Conservation (phyloP, 495 filamentous ascomycete genomes). For the Daldinia concentrica region DNA sequence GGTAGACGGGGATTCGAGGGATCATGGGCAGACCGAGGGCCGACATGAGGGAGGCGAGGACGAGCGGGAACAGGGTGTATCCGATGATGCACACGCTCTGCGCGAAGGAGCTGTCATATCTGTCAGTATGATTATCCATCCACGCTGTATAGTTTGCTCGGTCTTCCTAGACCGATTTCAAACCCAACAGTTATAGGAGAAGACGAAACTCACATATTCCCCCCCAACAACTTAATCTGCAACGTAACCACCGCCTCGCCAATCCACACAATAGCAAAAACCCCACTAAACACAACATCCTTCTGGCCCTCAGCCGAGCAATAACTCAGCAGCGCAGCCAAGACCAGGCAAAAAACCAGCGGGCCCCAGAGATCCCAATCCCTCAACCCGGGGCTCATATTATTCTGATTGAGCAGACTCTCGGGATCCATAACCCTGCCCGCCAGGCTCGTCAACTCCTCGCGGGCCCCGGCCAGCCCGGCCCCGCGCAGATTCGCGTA, state of each 20-base stretch:
- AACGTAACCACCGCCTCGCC: constrained; percentile 97
- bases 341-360: constrained; percentile 86
- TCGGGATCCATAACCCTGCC: constrained; percentile 71
- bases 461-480: constrained; percentile 64
- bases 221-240: constrained; percentile 96
- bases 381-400: constrained; percentile 85
- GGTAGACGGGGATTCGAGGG: constrained; percentile 86
- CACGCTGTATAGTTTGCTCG: too few relatives aligned
- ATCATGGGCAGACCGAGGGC: constrained; percentile 80
- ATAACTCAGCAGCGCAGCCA: constrained; percentile 86
- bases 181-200: not conserved
- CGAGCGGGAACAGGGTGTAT: constrained; percentile 98
- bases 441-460: constrained; percentile 66
- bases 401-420: constrained; percentile 71
- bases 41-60: constrained; percentile 89
- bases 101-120: constrained; percentile 81
- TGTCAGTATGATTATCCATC: not conserved
- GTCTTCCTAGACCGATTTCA: too few relatives aligned
- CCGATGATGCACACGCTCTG: constrained; percentile 98
- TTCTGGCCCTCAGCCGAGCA: constrained; percentile 78
- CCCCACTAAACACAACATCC: constrained; percentile 89
- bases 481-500: constrained; percentile 60
- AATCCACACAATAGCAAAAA: constrained; percentile 96
- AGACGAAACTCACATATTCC: constrained; percentile 83
- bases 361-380: constrained; percentile 99